Evolutionary conservation across 2,329 filamentous ascomycete genomes (phyloP), one percentile per base, ranked within the genome.

Genomic region (Diplocarpon rosae): DNA sequence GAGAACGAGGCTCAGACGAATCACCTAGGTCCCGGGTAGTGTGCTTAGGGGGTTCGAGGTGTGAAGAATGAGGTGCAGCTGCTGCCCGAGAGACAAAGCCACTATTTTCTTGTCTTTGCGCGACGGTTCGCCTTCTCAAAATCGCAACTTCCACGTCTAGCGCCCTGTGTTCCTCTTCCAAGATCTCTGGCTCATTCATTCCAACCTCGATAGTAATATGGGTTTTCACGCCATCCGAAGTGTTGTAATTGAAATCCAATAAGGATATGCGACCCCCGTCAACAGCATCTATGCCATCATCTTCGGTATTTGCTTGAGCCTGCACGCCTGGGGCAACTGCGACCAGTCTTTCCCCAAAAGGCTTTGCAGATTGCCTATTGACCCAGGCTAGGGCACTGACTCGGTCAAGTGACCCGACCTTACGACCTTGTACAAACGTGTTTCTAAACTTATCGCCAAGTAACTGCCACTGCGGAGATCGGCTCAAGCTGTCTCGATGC

Each of bases 111-210:
- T 71, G 52, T 41, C 72, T 73, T 56, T 80, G 77, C 30, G 81
- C 73, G 13, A 84, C 80, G 2, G 85, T 89, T 52, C 85, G 72
- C 51, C 83, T 73, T 53, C 85, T 75, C 40, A 86, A 83, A 54
- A 90, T 78, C 51, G 85, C 85, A 15, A 92, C 84, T 60, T 89
- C 85, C 1, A 80, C 77, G 45, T 82, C 85, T 46, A 90, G 69
- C 54, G 86, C 84, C 16, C 82, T 76, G 51, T 75, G 73, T 56
- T 85, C 82, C 59, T 90, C 85, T 54, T 81, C 76, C 14, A 92
- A 65, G 0, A 78, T 66, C 59, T 87, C 83, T 0, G 84, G 77
- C 38, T 80, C 70, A 17, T 73, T 73, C 28, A 79, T 78, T 10
- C 85, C 85, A 20, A 90, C 77, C 58, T 90, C 85, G 42, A 92